Percentiles rank a stretch among this genome's conserved stretches.
Conservation (phyloP, 805 yeast species). For the Priceomyces carsonii region DNA sequence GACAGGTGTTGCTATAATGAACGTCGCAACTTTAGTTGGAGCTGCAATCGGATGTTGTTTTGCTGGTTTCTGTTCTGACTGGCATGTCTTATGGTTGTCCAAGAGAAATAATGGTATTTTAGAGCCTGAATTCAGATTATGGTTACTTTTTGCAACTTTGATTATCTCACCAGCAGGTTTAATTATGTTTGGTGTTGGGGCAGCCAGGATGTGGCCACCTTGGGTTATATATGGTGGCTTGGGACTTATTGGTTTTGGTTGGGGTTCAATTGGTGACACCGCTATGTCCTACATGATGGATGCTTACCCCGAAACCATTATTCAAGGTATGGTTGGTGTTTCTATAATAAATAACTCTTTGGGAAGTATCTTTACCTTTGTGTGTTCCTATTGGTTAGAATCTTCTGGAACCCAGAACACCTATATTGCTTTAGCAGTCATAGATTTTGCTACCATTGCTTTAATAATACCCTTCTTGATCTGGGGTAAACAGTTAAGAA, state of each 20-base stretch:
- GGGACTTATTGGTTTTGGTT: conserved; percentile 67
- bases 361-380: conserved; percentile 66
- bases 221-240: conserved; percentile 58
- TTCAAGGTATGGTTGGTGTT: conserved; percentile 74
- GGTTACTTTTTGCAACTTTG: conserved; percentile 56
- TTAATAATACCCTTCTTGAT: conserved; percentile 56
- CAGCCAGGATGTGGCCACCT: conserved; percentile 56
- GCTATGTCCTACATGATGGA: conserved; percentile 70
- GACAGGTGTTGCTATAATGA: conserved; percentile 73
- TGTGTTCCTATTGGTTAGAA: conserved; percentile 61
- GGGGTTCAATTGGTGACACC: conserved; percentile 72
- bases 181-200: conserved; percentile 65
- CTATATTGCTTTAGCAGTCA: conserved; percentile 58
- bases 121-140: conserved; percentile 67
- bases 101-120: conserved; percentile 58
- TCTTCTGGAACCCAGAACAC: conserved; percentile 59
- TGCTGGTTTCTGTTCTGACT: conserved; percentile 62
- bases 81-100: conserved; percentile 61
- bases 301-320: conserved; percentile 65
- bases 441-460: conserved; percentile 60
- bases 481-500: conserved; percentile 62
- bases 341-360: conserved; percentile 62
- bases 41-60: conserved; percentile 66
- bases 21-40: conserved; percentile 67
- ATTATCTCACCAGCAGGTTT: conserved; percentile 63